Base-by-base conservation (phyloP, 441 rosid species). In the Populus hybrid region DNA sequence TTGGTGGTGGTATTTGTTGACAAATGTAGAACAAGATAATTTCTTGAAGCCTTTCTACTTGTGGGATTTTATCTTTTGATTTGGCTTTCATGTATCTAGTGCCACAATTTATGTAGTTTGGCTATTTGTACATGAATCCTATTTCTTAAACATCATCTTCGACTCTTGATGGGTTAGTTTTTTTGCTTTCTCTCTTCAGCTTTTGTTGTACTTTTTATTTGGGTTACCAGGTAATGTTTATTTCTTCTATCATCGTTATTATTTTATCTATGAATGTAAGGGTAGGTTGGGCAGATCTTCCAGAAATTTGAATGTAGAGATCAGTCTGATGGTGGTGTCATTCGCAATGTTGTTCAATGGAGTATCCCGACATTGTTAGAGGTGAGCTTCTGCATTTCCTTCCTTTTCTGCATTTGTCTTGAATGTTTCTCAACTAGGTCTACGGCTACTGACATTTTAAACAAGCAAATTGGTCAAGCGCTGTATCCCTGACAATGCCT, bases 281-380 rank as follows among this genome's bases (percentile, higher is more conserved):
- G 26, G 70, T 86, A 95, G 97, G 92, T 93, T 72, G 98, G 99
- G 67, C 98, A 92, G 88, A 87, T 95, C 77, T 95, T 83, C 71
- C 95, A 90, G 87, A 93, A 92, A 81, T 93, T 95, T 73, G 90
- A 89, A 74, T 92, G 97, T 77, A 79, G 77, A 80, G 91, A 88
- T 84, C 85, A 81, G 76, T 78, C 90, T 24, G 82, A 82, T 66
- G 89, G 89, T 80, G 99, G 98, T 81, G 82, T 90, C 30, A 77
- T 95, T 75, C 85, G 88, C 71, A 93, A 95, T 79, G 94, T 91
- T 86, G 97, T 95, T 71, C 88, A 78, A 78, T 93, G 99, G 99
- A 93, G 98, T 85, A 67, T 93, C 78, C 93, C 97, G 10, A 81
- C 87, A 71, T 85, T 95, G 86, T 84, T 92, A 53, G 97, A 91